Percentiles rank a stretch among this genome's conserved stretches.
phyloP scores from a whole-genome alignment of 225 moss, liverwort and hornwort genomes.

The Physcomitrellopsis africana region DNA sequence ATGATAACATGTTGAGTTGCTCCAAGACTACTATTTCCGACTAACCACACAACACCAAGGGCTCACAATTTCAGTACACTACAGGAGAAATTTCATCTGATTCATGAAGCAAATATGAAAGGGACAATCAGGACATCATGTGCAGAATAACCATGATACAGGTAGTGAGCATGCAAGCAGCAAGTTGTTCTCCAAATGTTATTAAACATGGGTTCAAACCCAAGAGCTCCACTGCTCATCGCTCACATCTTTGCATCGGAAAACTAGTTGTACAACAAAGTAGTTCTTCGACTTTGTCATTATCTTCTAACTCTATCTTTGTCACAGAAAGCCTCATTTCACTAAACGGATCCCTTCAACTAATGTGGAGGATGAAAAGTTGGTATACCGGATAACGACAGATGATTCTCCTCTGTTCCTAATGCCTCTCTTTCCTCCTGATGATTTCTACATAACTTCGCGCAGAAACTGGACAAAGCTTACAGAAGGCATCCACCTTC shows the following conservation, averaged over 20 bases:
- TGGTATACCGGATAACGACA: conserved; percentile 6
- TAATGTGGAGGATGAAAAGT: conserved; percentile 13
- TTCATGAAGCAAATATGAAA: too few species aligned
- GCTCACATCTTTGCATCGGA: conserved; percentile 1
- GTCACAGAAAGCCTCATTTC: conserved; percentile 3
- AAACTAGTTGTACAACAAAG: conserved; percentile 13
- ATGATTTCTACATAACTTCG: conserved; percentile 16
- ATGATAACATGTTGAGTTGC: too few species aligned
- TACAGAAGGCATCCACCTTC: conserved; percentile 20
- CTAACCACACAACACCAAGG: too few species aligned
- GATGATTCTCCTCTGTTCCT: conserved; percentile 25
- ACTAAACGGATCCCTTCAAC: conserved; percentile 26
- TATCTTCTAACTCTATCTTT: conserved; percentile 1
- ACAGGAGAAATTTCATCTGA: too few species aligned
- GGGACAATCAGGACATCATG: too few species aligned
- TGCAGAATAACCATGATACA: too few species aligned
- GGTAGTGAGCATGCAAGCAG: too few species aligned
- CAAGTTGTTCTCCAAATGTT: conserved; percentile 2
- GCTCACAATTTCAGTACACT: too few species aligned
- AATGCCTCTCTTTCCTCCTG: conserved; percentile 19
- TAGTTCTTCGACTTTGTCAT: conserved; percentile 5
- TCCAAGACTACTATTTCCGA: too few species aligned
- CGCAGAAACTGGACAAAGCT: conserved; percentile 31
- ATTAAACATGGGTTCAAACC: not conserved
- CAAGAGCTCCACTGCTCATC: not conserved